Percentiles rank a stretch among this genome's conserved stretches.
Conservation (phyloP, 257 asterid genomes). For the Nicotiana benthamiana region DNA sequence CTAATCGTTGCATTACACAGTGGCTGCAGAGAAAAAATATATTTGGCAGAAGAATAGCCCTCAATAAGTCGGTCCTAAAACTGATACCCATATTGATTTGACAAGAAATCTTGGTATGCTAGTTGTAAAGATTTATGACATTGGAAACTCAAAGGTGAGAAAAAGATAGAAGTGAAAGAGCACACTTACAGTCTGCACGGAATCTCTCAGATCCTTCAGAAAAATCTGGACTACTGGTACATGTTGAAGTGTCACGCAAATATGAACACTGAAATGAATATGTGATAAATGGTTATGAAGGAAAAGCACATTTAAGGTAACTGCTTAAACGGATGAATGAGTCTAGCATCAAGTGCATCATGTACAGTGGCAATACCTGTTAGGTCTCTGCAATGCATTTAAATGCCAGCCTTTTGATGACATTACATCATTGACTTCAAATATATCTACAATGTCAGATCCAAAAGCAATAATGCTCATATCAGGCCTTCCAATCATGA, state of each 20-base stretch:
- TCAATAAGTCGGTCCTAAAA: not conserved
- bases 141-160: not conserved
- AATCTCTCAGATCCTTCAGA: slow-evolving; percentile 63
- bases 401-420: slow-evolving; percentile 96
- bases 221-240: slow-evolving; percentile 57
- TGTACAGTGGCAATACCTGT: slow-evolving; percentile 43
- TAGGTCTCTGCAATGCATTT: slow-evolving; percentile 96
- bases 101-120: not conserved
- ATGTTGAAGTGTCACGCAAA: slow-evolving; percentile 95
- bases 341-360: not conserved
- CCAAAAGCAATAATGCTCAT: slow-evolving; percentile 97
- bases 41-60: not conserved
- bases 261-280: slow-evolving; percentile 68
- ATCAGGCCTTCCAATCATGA: slow-evolving; percentile 82
- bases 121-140: not conserved
- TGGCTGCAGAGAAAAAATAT: not conserved
- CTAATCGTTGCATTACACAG: not conserved
- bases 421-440: slow-evolving; percentile 86
- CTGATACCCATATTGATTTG: not conserved
- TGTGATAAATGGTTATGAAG: not conserved
- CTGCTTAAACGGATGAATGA: not conserved
- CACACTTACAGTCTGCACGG: slow-evolving; percentile 63
- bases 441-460: slow-evolving; percentile 68
- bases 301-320: not conserved
- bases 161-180: not conserved